These are phyloP conservation scores for Citrus glauca DNA, from an alignment of 345 rosid genomes.

Conservation along the genomic window DNA sequence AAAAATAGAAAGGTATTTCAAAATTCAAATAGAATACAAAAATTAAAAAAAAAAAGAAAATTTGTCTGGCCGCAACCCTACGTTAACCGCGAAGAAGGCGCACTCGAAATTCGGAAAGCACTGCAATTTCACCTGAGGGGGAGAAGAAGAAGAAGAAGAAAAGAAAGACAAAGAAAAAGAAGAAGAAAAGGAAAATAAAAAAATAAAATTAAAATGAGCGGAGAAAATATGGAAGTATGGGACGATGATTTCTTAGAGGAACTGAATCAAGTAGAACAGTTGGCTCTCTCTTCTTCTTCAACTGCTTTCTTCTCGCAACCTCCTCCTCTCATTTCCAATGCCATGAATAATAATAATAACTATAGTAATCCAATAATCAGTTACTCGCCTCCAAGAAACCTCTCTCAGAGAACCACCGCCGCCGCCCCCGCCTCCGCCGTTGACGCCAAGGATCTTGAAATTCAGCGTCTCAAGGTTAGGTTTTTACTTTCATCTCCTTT, in stretches of 20 bases:
- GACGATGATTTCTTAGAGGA: constrained; percentile 49
- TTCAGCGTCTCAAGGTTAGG: constrained; percentile 66
- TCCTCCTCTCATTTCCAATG: too few relatives aligned
- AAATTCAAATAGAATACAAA: too few relatives aligned
- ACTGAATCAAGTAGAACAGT: constrained; percentile 38
- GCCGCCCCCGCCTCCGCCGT: constrained; percentile 1
- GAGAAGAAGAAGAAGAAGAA: too few relatives aligned
- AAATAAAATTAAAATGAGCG: constrained; percentile 15
- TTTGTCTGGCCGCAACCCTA: too few relatives aligned
- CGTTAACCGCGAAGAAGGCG: too few relatives aligned
- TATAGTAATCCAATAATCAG: constrained; percentile 14
- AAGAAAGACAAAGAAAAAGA: too few relatives aligned
- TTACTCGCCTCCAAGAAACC: constrained; percentile 78
- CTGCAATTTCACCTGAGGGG: too few relatives aligned
- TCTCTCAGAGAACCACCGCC: constrained; percentile 54
- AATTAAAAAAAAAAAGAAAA: too few relatives aligned
- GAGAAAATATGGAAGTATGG: constrained; percentile 52
- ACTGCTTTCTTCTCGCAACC: constrained; percentile 4
- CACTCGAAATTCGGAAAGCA: too few relatives aligned
- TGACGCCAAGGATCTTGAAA: constrained; percentile 47
- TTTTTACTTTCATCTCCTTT: not conserved
- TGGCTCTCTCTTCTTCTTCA: constrained; percentile 27
- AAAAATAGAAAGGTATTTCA: too few relatives aligned
- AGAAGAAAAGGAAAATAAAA: too few relatives aligned
- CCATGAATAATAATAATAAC: not conserved